phyloP scores from a whole-genome alignment of 495 filamentous ascomycete genomes.

The Talaromyces nanjingensis region DNA sequence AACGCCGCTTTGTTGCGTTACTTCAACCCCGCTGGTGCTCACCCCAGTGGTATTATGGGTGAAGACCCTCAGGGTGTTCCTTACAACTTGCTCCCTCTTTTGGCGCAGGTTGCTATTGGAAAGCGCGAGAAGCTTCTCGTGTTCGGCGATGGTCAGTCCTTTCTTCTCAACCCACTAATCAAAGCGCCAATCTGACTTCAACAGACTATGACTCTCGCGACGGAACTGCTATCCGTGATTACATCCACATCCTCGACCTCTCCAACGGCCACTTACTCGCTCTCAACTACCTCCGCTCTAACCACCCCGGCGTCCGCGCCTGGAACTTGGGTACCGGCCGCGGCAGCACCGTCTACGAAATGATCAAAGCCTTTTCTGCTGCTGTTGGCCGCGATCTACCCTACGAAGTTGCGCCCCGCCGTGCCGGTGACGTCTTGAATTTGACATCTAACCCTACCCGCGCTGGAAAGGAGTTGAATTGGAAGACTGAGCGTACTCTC shows the following conservation, averaged over 20 bases:
- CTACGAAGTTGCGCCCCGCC: slow-evolving; percentile 77
- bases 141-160: slow-evolving; percentile 76
- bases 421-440: slow-evolving; percentile 87
- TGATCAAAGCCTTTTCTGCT: slow-evolving; percentile 87
- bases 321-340: slow-evolving; percentile 98
- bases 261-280: slow-evolving; percentile 85
- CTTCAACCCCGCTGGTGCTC: slow-evolving; percentile 94
- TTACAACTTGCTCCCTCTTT: slow-evolving; percentile 88
- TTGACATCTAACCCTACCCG: slow-evolving; percentile 85
- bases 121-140: slow-evolving; percentile 91
- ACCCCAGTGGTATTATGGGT: slow-evolving; percentile 96
- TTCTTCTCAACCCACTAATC: not conserved
- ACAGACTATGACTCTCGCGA: slow-evolving; percentile 85
- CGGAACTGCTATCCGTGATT: slow-evolving; percentile 73
- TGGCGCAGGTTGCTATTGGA: slow-evolving; percentile 92
- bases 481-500: slow-evolving; percentile 85
- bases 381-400: slow-evolving; percentile 79
- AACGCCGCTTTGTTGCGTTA: slow-evolving; percentile 91
- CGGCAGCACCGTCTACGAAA: slow-evolving; percentile 93
- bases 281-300: slow-evolving; percentile 80
- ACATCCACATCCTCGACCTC: slow-evolving; percentile 84
- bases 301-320: slow-evolving; percentile 86
- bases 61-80: slow-evolving; percentile 95
- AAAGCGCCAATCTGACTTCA: slow-evolving; percentile 2
- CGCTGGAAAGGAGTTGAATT: slow-evolving; percentile 81